phyloP scores from a whole-genome alignment of 1,284 basidiomycete genomes.

The Boletus mariae region DNA sequence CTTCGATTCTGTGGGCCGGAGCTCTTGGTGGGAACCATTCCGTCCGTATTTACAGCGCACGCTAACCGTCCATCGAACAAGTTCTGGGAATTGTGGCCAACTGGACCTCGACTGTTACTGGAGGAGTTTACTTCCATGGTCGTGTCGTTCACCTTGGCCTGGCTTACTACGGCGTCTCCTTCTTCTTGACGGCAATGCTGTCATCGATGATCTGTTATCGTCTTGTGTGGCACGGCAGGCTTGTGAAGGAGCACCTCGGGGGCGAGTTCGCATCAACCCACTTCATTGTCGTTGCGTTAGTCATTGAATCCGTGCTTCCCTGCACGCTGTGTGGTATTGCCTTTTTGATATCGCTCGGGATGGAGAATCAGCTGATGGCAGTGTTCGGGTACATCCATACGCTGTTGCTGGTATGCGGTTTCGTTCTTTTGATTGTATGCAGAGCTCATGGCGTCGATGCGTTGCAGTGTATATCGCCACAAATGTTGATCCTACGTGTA shows the following conservation, averaged over 20 bases:
- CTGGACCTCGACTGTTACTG: not conserved
- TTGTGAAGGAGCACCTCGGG: conserved; percentile 4
- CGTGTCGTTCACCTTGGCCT: conserved; percentile 1
- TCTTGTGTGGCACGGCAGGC: conserved; percentile 1
- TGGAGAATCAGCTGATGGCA: not conserved
- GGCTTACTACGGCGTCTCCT: conserved; percentile 5
- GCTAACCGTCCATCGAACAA: too few species aligned
- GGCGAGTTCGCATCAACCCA: conserved; percentile 4
- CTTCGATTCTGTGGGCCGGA: conserved; percentile 8
- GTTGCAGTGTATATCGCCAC: conserved; percentile 22
- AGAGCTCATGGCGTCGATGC: not conserved
- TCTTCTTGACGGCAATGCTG: conserved; percentile 6
- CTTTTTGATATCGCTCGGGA: conserved; percentile 4
- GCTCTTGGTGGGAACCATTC: conserved; percentile 4
- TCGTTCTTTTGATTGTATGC: too few species aligned
- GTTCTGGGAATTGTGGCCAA: conserved; percentile 1
- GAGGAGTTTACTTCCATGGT: conserved; percentile 1
- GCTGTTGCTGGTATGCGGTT: too few species aligned
- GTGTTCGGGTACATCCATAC: too few species aligned
- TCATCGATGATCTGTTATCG: conserved; percentile 12
- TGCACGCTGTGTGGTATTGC: conserved; percentile 8
- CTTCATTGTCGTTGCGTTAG: conserved; percentile 4
- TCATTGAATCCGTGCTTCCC: conserved; percentile 15
- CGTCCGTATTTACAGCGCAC: too few species aligned
- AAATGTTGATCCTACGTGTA: conserved; percentile 20